Conservation (phyloP, 768 basidiomycete species). For the Lactarius sp. region DNA sequence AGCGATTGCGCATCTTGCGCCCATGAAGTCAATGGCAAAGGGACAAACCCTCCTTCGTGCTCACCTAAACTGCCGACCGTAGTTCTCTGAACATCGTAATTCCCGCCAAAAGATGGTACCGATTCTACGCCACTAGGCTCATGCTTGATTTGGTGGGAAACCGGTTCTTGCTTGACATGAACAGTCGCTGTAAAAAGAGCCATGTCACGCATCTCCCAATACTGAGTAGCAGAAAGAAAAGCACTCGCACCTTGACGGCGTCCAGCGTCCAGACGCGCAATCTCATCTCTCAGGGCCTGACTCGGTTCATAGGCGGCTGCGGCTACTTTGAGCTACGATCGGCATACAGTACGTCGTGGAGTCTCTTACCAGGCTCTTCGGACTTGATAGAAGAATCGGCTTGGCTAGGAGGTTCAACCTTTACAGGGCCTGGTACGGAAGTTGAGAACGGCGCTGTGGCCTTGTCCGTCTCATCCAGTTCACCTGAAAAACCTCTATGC, state of each 20-base stretch:
- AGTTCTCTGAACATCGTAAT: neutral
- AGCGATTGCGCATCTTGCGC: neutral
- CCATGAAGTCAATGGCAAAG: neutral
- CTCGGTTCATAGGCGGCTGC: slow-evolving; percentile 10
- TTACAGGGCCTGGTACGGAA: neutral
- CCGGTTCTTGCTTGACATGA: slow-evolving; percentile 12
- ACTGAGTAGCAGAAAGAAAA: neutral
- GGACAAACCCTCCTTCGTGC: neutral
- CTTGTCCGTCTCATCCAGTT: slow-evolving; percentile 2
- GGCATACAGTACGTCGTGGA: too few relatives aligned
- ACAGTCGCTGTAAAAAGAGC: neutral
- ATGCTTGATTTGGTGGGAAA: neutral
- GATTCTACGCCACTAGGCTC: neutral
- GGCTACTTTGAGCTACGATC: neutral
- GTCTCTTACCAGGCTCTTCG: slow-evolving; percentile 7
- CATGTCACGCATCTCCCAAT: neutral
- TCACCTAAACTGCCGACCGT: neutral
- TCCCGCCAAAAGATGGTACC: neutral
- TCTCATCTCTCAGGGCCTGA: slow-evolving; percentile 19
- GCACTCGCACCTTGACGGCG: neutral
- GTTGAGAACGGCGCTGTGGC: neutral
- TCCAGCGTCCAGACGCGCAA: slow-evolving; percentile 4
- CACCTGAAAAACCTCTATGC: neutral
- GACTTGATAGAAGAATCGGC: slow-evolving; percentile 1
- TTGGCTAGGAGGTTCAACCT: neutral